Evolutionary conservation across 176 grass and related monocot species (phyloP), one percentile per base, ranked within the genome.

Genomic region (Musa itinerans): DNA sequence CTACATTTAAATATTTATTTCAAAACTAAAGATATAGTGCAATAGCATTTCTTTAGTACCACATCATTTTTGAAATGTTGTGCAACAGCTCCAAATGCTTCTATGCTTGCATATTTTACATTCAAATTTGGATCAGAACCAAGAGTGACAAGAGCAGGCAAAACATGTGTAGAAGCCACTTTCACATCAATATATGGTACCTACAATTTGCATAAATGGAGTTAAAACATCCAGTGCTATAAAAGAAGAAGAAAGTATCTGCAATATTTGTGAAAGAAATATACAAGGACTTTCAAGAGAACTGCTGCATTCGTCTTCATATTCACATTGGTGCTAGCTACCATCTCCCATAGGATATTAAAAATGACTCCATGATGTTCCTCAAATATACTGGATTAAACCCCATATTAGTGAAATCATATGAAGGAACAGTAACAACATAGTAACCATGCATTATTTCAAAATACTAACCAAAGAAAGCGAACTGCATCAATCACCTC

Each of bases 81-180:
- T 63, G 90, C 94, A 81, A 98, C 94, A 83, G 80, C 80, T 83
- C 94, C 94, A 81, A 98, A 91, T 81, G 94, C 90, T 80, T 93
- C 90, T 78, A 98, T 91, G 78, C 90, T 98, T 65, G 94, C 90
- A 91, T 91, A 98, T 91, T 98, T 98, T 77, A 98, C 94, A 82
- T 78, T 89, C 73, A 85, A 82, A 77, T 87, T 90, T 83, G 90
- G 87, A 84, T 93, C 90, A 4, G 88, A 88, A 63, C 94, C 90
- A 66, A 98, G 88, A 65, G 94, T 98, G 76, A 98, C 75, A 81
- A 98, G 88, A 67, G 94, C 86, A 79, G 94, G 94, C 86, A 98
- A 89, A 81, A 91, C 83, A 89, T 91, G 88, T 71, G 88, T 93
- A 12, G 94, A 98, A 80, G 88, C 86, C 63, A 90, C 80, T 79